phyloP scores from a whole-genome alignment of 805 yeast genomes.

The Metschnikowia vanudenii region DNA sequence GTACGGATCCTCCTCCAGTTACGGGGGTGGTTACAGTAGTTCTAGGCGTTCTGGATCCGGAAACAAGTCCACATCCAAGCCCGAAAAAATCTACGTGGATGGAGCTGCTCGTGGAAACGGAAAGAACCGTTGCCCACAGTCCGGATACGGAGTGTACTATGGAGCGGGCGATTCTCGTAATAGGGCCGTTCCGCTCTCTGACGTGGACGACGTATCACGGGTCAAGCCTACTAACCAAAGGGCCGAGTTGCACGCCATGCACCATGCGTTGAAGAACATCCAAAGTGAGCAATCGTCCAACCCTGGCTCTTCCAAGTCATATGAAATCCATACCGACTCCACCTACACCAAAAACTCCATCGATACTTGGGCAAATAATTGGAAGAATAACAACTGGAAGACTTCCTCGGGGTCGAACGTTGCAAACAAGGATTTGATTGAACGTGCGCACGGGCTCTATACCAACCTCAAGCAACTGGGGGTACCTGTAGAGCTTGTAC shows the following conservation, averaged over 20 bases:
- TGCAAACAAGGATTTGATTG: conserved; percentile 53
- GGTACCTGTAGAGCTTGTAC: conserved; percentile 46
- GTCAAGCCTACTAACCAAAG: conserved; percentile 67
- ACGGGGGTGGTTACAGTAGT: not conserved
- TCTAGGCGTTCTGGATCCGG: too few relatives aligned
- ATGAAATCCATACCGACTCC: conserved; percentile 66
- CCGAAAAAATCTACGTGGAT: conserved; percentile 58
- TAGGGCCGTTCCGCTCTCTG: conserved; percentile 50
- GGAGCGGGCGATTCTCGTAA: conserved; percentile 57
- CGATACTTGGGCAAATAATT: conserved; percentile 53
- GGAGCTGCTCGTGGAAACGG: conserved; percentile 75
- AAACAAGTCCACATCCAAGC: not conserved
- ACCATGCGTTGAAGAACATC: conserved; percentile 50
- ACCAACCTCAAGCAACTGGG: conserved; percentile 34
- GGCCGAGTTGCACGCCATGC: conserved; percentile 74
- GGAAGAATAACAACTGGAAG: conserved; percentile 58
- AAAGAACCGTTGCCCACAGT: conserved; percentile 26
- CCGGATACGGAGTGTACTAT: conserved; percentile 78
- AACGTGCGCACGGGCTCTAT: conserved; percentile 25
- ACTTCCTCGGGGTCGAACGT: conserved; percentile 46
- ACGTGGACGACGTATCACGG: conserved; percentile 20
- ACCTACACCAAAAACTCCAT: conserved; percentile 58
- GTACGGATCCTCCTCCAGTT: too few relatives aligned
- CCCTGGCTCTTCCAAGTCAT: conserved; percentile 14
- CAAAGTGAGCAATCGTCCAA: conserved; percentile 28